phyloP scores from a whole-genome alignment of 176 grass and related monocot genomes.

The Tillandsia fasciculata region DNA sequence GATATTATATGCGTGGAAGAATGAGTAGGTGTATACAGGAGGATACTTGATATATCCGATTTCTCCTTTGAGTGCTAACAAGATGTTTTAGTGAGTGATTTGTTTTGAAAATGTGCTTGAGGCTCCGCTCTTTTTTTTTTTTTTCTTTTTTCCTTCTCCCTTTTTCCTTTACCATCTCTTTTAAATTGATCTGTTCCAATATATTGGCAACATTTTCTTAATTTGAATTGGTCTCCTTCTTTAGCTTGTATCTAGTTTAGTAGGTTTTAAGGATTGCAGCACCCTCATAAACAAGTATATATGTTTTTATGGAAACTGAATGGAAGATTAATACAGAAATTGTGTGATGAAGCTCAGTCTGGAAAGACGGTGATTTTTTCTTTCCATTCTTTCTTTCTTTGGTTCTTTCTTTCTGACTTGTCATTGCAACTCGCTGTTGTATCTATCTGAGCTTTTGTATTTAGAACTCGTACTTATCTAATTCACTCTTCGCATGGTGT shows the following conservation, averaged over 20 bases:
- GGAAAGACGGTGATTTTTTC: too few relatives aligned
- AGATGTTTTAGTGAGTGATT: conserved; percentile 29
- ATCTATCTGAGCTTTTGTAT: too few relatives aligned
- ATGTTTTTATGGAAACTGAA: too few relatives aligned
- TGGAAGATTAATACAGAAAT: too few relatives aligned
- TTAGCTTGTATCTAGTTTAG: background rate
- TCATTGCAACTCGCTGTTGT: too few relatives aligned
- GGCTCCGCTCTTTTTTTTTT: conserved; percentile 39
- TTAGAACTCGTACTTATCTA: too few relatives aligned
- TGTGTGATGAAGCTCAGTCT: too few relatives aligned
- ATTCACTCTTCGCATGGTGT: too few relatives aligned
- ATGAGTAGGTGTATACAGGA: conserved; percentile 45
- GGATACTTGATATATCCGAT: conserved; percentile 25
- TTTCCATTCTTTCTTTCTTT: too few relatives aligned
- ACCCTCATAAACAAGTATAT: too few relatives aligned
- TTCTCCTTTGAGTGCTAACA: conserved; percentile 42
- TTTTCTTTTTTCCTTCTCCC: conserved; percentile 15
- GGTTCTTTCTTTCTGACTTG: too few relatives aligned
- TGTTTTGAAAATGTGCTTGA: conserved; percentile 27
- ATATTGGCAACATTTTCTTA: conserved; percentile 32
- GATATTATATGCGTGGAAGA: conserved; percentile 57
- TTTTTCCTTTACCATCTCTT: conserved; percentile 22
- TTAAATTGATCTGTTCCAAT: conserved; percentile 30
- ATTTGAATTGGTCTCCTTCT: conserved; percentile 3
- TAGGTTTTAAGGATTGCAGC: background rate